Base-by-base conservation (phyloP, 164 flowering plant genomes). In the Tinospora cordifolia region DNA sequence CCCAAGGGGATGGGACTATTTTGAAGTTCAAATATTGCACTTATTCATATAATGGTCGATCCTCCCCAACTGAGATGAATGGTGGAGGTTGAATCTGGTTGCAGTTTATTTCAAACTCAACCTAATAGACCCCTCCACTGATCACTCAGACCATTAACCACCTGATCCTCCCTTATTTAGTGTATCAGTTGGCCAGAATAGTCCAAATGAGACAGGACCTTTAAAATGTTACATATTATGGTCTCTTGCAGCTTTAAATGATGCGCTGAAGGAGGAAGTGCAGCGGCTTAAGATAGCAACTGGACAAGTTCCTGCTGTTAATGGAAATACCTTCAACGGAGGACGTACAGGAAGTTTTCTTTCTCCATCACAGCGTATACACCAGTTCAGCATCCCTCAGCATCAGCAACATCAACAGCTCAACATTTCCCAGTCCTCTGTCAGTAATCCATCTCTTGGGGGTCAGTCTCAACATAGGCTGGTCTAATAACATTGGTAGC, bases 201-300 rank as follows among this genome's bases (percentile, higher is more conserved):
- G 10, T 14, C 47, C 13, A 14, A 44, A 51, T 51, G 58, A 51
- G 22, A n/a, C 22, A 14, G 47, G 19, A 51, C 6, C 8, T 51
- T 51, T 51, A 22, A 51, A 14, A 51, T n/a, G 17, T 51, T 39
- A 40, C 68, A 39, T 8, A 13, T 8, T 36, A n/a, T 9, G 13
- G 21, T 66, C 4, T 19, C 66, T 8, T 78, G 62, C 86, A 93
- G 71, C 71, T 69, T 30, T 69, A 69, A 91, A 89, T 73, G 96
- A 91, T 41, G 79, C 92, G 14, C 77, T 93, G 75, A 84, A 83
- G 78, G 90, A 86, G 36, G 95, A 93, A 82, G 84, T 93, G 69
- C 89, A 91, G 75, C 81, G 88, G 57, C 89, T 93, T 26, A 91
- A 83, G 82, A 87, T 91, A 62, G 89, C 80, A 66, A 82, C 92